Percentiles rank a stretch among this genome's conserved stretches.
phyloP scores from a whole-genome alignment of 345 rosid species.

The Dovyalis caffra region DNA sequence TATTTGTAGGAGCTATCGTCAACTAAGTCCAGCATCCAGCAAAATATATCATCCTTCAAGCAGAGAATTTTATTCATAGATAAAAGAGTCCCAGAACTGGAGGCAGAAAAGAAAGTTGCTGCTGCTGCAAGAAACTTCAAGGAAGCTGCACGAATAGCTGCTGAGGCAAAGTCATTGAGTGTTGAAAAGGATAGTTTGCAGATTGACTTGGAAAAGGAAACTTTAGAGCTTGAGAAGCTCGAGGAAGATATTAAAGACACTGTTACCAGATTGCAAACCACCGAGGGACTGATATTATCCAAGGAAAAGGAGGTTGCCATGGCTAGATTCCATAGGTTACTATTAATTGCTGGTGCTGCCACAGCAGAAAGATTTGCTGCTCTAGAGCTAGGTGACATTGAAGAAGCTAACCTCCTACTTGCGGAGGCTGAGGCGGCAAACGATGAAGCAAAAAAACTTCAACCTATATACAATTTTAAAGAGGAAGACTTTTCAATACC shows the following conservation, averaged over 20 bases:
- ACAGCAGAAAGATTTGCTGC: conserved; percentile 79
- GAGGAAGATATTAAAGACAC: conserved; percentile 64
- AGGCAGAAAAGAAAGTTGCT: conserved; percentile 86
- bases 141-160: conserved; percentile 89
- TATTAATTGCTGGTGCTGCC: conserved; percentile 56
- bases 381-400: conserved; percentile 61
- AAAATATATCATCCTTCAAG: conserved; percentile 61
- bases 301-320: conserved; percentile 74
- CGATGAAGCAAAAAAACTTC: conserved; percentile 65
- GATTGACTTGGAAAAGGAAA: conserved; percentile 53
- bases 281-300: conserved; percentile 52
- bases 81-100: conserved; percentile 80
- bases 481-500: conserved; percentile 55
- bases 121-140: conserved; percentile 85
- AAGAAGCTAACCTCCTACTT: conserved; percentile 75
- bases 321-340: conserved; percentile 71
- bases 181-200: conserved; percentile 61
- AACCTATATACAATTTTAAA: conserved; percentile 46
- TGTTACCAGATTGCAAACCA: conserved; percentile 53
- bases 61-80: conserved; percentile 70
- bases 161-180: conserved; percentile 77
- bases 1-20: conserved; percentile 67
- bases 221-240: conserved; percentile 46
- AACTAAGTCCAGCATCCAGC: conserved; percentile 77
- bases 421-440: conserved; percentile 76